Evolutionary conservation across 2,329 filamentous ascomycete species (phyloP).

Genomic region (Hypomyces rosellus): DNA sequence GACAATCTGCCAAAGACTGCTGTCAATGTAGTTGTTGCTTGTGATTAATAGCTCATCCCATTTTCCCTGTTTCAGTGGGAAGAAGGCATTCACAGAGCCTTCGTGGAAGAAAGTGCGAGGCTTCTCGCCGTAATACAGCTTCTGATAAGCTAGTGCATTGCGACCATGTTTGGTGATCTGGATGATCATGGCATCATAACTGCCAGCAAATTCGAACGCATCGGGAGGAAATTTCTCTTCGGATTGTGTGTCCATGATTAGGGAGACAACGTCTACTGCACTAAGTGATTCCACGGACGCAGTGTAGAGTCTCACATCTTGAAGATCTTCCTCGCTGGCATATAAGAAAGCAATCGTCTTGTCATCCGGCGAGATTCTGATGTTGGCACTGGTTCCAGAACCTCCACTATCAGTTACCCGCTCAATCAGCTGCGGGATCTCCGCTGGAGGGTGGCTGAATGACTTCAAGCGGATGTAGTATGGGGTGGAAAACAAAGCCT

Average conservation of each 20-base stretch:
- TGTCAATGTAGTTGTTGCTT: conserved; percentile 32
- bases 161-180: conserved; percentile 28
- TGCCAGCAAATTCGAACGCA: conserved; percentile 29
- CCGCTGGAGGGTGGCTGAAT: conserved; percentile 19
- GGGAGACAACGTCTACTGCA: conserved; percentile 10
- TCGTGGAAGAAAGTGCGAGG: conserved; percentile 20
- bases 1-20: conserved; percentile 31
- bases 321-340: conserved; percentile 15
- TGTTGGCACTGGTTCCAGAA: conserved; percentile 16
- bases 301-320: conserved; percentile 25
- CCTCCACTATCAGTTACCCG: conserved; percentile 11
- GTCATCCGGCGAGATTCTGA: conserved; percentile 33
- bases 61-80: conserved; percentile 20
- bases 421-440: conserved; percentile 20
- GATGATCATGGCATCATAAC: conserved; percentile 28
- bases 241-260: conserved; percentile 1
- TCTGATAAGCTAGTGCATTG: conserved; percentile 26
- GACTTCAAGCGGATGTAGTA: conserved; percentile 30
- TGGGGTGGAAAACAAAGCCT: conserved; percentile 17
- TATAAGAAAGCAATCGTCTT: conserved; percentile 30
- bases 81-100: conserved; percentile 23
- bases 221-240: conserved; percentile 20
- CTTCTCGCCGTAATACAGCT: conserved; percentile 22
- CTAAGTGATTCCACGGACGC: conserved; percentile 15
- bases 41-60: conserved; percentile 29